These are phyloP conservation scores for Lepidium didymum DNA, from an alignment of 345 rosid genomes.

Conservation along the genomic window DNA sequence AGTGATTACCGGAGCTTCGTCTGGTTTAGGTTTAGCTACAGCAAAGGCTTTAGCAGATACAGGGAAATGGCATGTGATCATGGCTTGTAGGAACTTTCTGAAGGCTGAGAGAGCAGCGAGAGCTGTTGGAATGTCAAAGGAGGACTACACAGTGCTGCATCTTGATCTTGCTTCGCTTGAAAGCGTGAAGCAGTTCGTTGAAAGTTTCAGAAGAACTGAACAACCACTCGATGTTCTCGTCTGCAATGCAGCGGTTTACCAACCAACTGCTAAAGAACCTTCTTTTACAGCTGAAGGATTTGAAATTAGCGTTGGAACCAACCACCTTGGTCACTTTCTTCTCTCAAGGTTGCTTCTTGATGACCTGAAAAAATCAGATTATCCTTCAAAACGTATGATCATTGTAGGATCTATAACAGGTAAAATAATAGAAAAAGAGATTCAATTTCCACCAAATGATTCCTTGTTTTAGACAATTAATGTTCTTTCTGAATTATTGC, in stretches of 20 bases:
- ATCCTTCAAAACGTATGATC: constrained; percentile 79
- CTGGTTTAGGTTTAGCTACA: constrained; percentile 84
- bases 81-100: constrained; percentile 96
- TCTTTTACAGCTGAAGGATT: constrained; percentile 93
- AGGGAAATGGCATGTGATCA: constrained; percentile 81
- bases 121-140: constrained; percentile 67
- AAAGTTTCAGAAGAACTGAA: constrained; percentile 53
- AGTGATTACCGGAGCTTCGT: constrained; percentile 80
- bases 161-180: constrained; percentile 89
- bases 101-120: constrained; percentile 87
- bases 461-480: neutral
- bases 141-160: constrained; percentile 83
- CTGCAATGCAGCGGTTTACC: constrained; percentile 92
- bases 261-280: constrained; percentile 89
- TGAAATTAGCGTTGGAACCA: constrained; percentile 93
- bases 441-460: neutral
- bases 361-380: constrained; percentile 71
- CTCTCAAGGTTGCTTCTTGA: constrained; percentile 79
- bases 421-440: constrained; percentile 7
- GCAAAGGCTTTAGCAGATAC: constrained; percentile 87
- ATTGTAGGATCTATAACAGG: constrained; percentile 98
- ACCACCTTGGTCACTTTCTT: constrained; percentile 92
- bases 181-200: constrained; percentile 84
- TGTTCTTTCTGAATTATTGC: neutral
- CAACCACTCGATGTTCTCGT: constrained; percentile 78